These are phyloP conservation scores for Plasmopara viticola DNA, from an alignment of 352 stramenopile genomes.

Conservation along the genomic window DNA sequence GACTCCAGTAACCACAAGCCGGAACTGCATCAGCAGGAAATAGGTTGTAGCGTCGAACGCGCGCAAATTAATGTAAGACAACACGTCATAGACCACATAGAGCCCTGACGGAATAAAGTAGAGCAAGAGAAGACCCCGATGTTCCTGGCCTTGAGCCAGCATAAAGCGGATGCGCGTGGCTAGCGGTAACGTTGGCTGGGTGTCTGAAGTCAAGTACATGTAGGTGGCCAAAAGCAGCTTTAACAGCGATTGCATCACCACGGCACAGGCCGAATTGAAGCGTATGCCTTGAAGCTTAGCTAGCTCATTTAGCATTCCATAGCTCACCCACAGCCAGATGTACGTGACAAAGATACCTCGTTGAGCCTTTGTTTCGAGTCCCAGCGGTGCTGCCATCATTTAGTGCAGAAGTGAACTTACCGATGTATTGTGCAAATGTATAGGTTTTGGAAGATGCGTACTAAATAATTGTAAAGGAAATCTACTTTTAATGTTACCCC, in stretches of 20 bases:
- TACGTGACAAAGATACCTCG: constrained; percentile 73
- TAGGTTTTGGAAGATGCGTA: background rate
- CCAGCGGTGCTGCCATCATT: constrained; percentile 41
- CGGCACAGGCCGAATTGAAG: constrained; percentile 71
- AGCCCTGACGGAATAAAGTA: constrained; percentile 73
- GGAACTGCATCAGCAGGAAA: constrained; percentile 74
- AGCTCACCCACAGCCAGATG: constrained; percentile 72
- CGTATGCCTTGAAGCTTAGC: constrained; percentile 56
- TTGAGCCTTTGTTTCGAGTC: constrained; percentile 67
- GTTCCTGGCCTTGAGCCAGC: constrained; percentile 26
- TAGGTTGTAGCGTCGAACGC: constrained; percentile 73
- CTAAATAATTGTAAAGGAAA: background rate
- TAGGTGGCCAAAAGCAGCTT: constrained; percentile 63
- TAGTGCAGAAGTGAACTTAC: too few relatives aligned
- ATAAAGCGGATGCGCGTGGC: constrained; percentile 27
- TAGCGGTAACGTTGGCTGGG: constrained; percentile 21
- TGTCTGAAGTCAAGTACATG: constrained; percentile 61
- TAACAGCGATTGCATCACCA: constrained; percentile 69
- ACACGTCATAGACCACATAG: constrained; percentile 78
- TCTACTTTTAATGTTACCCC: constrained; percentile 14
- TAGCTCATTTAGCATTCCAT: constrained; percentile 73
- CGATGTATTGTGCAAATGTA: too few relatives aligned
- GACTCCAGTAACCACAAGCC: constrained; percentile 71
- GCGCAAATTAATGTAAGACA: constrained; percentile 78
- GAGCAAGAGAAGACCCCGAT: constrained; percentile 45